These are phyloP conservation scores for Acanthamoeba sp. DNA, from an alignment of 208 protist species.

Conservation along the genomic window DNA sequence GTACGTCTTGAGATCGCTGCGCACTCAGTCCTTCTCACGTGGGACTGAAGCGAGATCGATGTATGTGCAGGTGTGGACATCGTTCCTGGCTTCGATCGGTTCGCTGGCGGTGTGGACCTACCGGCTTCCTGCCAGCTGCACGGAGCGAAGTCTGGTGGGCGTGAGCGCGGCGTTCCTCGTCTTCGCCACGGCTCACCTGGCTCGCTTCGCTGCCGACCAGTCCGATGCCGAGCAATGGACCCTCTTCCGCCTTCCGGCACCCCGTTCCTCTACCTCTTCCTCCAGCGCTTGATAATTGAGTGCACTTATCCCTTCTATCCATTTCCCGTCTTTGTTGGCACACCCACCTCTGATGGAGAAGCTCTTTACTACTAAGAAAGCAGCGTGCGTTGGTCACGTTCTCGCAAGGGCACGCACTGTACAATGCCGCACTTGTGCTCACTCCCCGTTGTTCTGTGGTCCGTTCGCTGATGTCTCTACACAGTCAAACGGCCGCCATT, in stretches of 20 bases:
- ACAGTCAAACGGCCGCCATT: neutral
- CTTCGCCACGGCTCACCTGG: conserved; percentile 30
- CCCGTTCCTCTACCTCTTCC: no score
- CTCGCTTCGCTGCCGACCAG: conserved; percentile 24
- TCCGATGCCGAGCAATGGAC: conserved; percentile 36
- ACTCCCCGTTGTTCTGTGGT: neutral
- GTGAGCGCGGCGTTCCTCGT: conserved; percentile 22
- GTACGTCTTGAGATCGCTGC: neutral
- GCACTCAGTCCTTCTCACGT: neutral
- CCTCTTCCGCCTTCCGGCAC: neutral
- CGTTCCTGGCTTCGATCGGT: neutral
- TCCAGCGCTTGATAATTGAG: no score
- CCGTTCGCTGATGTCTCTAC: neutral
- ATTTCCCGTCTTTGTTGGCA: no score
- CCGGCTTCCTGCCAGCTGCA: neutral
- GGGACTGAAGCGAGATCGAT: no score
- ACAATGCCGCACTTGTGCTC: neutral
- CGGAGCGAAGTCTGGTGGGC: conserved; percentile 28
- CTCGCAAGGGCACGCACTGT: neutral
- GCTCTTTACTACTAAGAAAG: no score
- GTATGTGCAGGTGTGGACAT: conserved; percentile 4
- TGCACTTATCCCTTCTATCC: no score
- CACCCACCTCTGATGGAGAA: no score
- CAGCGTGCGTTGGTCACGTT: no score
- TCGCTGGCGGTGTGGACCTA: neutral